Evolutionary conservation across 2,329 filamentous ascomycete genomes (phyloP), one percentile per base, ranked within the genome.

Genomic region (Geosmithia flava): DNA sequence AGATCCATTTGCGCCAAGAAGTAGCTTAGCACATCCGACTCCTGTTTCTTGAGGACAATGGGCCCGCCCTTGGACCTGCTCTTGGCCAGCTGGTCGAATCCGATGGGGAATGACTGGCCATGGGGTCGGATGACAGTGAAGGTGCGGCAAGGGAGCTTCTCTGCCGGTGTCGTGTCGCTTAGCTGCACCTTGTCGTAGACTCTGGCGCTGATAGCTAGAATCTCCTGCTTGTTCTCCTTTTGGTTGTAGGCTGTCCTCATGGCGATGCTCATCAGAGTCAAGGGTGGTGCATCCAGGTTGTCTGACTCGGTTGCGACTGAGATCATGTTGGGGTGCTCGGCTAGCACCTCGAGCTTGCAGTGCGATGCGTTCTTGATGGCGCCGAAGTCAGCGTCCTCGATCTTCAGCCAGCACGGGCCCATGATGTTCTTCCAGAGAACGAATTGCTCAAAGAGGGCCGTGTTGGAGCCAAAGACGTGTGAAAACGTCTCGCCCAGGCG

Each of bases 401-500:
- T 93, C 60, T 84, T 90, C 44, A 98, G 76, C 93, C 93, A 98
- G 63, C 93, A 97, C 29, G 93, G 93, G 1, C 93, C 93, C 91
- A 96, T 98, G 56, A 98, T 87, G 60, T 95, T 95, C 69, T 96
- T 97, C 86, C 90, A 96, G 5, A 98, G 75, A 19, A 98, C 93
- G 60, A 98, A 98, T 57, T 98, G 93, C 66, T 98, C 93, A 57
- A 98, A 98, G 0, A 98, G 74, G 1, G 87, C 81, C 0, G 93
- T 98, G 63, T 93, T 95, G 49, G 85, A 85, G 27, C 94, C 93
- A 56, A 98, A 98, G 20, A 95, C 83, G 54, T 87, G 87, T 1
- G 91, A 96, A 61, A 91, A 98, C 0, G 93, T 97, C 62, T 95
- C 82, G 27, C 93, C 93, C 41, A 73, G 78, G 6, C 78, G 68